Evolutionary conservation across 192 early-diverging fungal species (phyloP), one percentile per base, ranked within the genome.

Genomic region (Thamnidium elegans): DNA sequence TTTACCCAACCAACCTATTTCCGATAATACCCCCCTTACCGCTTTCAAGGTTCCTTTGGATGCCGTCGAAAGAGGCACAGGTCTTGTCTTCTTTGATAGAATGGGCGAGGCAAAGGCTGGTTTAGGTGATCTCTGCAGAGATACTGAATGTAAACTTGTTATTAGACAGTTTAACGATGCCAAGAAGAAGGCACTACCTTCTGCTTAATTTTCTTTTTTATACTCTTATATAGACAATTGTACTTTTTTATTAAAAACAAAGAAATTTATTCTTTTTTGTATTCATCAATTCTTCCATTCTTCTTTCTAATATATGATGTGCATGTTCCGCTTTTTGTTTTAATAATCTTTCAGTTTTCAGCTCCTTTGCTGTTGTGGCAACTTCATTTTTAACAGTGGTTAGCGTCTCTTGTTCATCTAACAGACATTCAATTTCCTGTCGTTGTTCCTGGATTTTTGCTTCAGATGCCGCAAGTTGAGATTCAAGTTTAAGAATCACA

Each of bases 1-100:
- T 2, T 51, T 98, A 36, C 94, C 94, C 0, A 98, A 98, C 77
- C 73, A 81, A 62, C 71, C 65, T 23, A 92, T 95, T 55, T 75
- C 84, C 20, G 71, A 87, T 62, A 51, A 75, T 5, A 80, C 81
- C 0, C 89, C 89, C 11, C 71, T 98, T 50, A 74, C 79, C 4
- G 69, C 70, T 3, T 95, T 91, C 79, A 71, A 77, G 31, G 80
- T 92, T 9, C 90, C 92, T 13, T 32, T 95, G 8, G 91, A 94
- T 66, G 81, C 83, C 21, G 70, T 94, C 26, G 87, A 89, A 61
- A 84, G 82, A 72, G 81, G 82, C 19, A 75, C 89, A 30, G 87
- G 86, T 13, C 75, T 91, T 46, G 80, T 75, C 50, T 90, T 90
- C 81, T 90, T 89, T 73, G 82, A 86, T 66, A 62, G 67, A 31